phyloP scores from a whole-genome alignment of 2,329 filamentous ascomycete species.

The Colletotrichum gigasporum region DNA sequence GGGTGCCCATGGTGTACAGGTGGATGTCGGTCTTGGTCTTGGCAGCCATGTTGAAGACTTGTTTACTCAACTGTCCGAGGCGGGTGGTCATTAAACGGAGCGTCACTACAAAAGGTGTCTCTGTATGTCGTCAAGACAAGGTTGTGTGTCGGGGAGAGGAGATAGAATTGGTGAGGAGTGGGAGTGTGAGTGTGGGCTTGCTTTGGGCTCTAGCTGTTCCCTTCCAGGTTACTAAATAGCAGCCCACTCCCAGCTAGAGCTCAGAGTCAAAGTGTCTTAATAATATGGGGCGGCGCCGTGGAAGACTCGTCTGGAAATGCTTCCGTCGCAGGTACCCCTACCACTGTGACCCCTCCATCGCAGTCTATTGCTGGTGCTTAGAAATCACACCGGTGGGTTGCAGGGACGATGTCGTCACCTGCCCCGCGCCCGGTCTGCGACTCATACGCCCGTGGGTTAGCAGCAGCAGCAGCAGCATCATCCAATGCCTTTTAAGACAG shows the following conservation, averaged over 20 bases:
- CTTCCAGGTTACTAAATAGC: constrained; percentile 18
- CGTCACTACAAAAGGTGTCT: neutral
- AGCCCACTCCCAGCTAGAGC: neutral
- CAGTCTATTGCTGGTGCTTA: constrained; percentile 20
- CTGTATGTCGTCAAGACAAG: neutral
- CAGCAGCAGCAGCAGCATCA: too few species aligned
- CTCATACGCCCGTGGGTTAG: too few species aligned
- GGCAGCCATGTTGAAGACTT: constrained; percentile 50
- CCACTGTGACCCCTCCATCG: constrained; percentile 19
- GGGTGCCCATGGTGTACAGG: constrained; percentile 84
- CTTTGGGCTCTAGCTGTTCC: too few species aligned
- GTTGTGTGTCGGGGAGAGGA: neutral
- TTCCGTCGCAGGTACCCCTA: constrained; percentile 27
- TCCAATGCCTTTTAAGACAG: too few species aligned
- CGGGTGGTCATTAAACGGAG: constrained; percentile 19
- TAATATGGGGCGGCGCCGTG: constrained; percentile 9
- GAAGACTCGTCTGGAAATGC: neutral
- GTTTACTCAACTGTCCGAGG: constrained; percentile 17
- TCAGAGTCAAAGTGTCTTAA: constrained; percentile 1
- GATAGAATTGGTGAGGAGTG: too few species aligned
- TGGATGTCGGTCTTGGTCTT: constrained; percentile 70
- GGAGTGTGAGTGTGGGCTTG: too few species aligned
- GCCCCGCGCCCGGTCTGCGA: neutral
- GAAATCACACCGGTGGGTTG: constrained; percentile 5
- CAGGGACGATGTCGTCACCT: constrained; percentile 6